Evolutionary conservation across 2,329 filamentous ascomycete species (phyloP).

Genomic region (Colletotrichum somersetense): DNA sequence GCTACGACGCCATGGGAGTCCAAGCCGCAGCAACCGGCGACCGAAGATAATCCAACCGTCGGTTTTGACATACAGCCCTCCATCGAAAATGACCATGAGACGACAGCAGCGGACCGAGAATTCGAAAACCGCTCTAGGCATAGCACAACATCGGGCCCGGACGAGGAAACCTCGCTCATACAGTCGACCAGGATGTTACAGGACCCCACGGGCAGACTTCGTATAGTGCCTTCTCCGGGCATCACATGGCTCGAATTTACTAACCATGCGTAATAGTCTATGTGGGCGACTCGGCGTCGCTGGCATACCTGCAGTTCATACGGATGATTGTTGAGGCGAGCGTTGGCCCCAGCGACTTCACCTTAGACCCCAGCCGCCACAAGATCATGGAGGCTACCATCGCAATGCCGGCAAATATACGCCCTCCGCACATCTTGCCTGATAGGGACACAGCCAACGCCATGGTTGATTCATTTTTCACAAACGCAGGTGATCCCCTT

Average conservation of each 20-base stretch:
- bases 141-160: slow-evolving; percentile 58
- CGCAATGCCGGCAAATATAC: slow-evolving; percentile 58
- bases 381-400: slow-evolving; percentile 68
- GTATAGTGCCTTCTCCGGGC: slow-evolving; percentile 53
- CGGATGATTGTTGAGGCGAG: slow-evolving; percentile 70
- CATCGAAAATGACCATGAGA: slow-evolving; percentile 29
- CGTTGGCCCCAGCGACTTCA: slow-evolving; percentile 68
- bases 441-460: slow-evolving; percentile 66
- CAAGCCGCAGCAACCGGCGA: slow-evolving; percentile 17
- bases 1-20: slow-evolving; percentile 34
- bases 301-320: slow-evolving; percentile 72
- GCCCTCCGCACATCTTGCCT: slow-evolving; percentile 66
- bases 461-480: slow-evolving; percentile 71
- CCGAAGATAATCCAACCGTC: slow-evolving; percentile 27
- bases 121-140: slow-evolving; percentile 49
- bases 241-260: background rate
- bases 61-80: slow-evolving; percentile 37
- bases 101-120: slow-evolving; percentile 28
- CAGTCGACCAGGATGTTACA: slow-evolving; percentile 70
- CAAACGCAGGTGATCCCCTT: slow-evolving; percentile 59
- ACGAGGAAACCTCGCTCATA: slow-evolving; percentile 69
- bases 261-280: slow-evolving; percentile 58
- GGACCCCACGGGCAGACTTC: slow-evolving; percentile 68
- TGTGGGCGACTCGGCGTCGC: slow-evolving; percentile 72
- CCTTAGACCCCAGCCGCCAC: slow-evolving; percentile 67